phyloP scores from a whole-genome alignment of 2,329 filamentous ascomycete genomes.

The Aspergillus costaricaensis region DNA sequence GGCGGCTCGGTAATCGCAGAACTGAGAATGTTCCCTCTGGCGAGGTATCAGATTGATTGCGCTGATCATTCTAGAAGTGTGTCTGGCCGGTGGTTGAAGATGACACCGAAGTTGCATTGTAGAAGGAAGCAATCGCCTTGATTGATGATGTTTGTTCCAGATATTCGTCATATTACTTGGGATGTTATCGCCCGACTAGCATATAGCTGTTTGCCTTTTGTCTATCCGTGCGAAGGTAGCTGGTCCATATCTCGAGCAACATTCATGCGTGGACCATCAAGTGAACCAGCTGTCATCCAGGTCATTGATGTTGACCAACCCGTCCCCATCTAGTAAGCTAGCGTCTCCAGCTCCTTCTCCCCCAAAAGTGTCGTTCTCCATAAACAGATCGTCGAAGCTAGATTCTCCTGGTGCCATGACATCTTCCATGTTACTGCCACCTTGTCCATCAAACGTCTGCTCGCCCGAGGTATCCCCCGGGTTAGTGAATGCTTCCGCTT shows the following conservation, averaged over 20 bases:
- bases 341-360: constrained; percentile 34
- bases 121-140: not conserved
- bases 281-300: constrained; percentile 46
- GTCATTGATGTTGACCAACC: constrained; percentile 42
- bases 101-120: no score
- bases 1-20: not conserved
- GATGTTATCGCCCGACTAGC: not conserved
- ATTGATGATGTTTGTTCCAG: not conserved
- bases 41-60: not conserved
- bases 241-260: not conserved
- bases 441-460: constrained; percentile 15
- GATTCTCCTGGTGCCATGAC: constrained; percentile 45
- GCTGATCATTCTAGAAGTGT: not conserved
- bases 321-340: constrained; percentile 39
- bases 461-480: constrained; percentile 21
- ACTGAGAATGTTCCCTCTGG: not conserved
- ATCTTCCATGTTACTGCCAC: constrained; percentile 32
- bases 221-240: not conserved
- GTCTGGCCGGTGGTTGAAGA: no score
- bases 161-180: not conserved
- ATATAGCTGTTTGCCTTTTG: not conserved
- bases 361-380: constrained; percentile 42
- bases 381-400: constrained; percentile 49
- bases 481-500: constrained; percentile 26
- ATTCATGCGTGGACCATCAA: constrained; percentile 18